Conservation (phyloP, 78 protist species). For the Cyanophora paradoxa region DNA sequence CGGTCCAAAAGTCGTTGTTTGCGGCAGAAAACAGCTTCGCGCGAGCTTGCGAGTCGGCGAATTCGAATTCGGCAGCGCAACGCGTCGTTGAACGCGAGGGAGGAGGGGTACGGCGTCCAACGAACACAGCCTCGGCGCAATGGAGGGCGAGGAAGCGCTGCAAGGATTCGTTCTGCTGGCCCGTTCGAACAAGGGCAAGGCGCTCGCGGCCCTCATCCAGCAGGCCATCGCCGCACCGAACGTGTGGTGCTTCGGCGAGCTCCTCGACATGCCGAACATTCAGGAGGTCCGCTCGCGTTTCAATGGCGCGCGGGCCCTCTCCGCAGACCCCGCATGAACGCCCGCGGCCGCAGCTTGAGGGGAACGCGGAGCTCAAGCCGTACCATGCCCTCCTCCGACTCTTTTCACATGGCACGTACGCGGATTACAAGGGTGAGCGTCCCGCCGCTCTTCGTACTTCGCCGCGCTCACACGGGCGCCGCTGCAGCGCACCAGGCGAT, state of each 20-base stretch:
- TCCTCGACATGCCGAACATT: background rate
- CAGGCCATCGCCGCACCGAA: background rate
- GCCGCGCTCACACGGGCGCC: background rate
- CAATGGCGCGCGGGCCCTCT: background rate
- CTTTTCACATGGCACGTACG: slow-evolving; percentile 19
- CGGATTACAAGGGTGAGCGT: background rate
- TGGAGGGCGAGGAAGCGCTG: too few species aligned
- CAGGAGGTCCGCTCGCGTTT: background rate
- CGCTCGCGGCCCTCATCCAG: background rate
- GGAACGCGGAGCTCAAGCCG: background rate
- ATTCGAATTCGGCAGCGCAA: too few species aligned
- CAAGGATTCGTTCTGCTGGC: too few species aligned
- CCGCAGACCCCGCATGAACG: background rate
- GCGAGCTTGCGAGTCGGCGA: too few species aligned
- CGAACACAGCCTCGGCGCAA: too few species aligned
- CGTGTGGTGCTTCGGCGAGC: slow-evolving; percentile 15
- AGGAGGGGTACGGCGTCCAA: too few species aligned
- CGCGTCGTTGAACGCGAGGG: too few species aligned
- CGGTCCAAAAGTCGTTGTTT: too few species aligned
- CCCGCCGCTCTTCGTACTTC: background rate
- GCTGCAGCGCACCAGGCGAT: background rate
- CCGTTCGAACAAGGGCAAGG: background rate
- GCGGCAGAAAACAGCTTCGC: too few species aligned
- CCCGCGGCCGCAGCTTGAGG: background rate
- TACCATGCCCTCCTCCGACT: background rate